These are phyloP conservation scores for Monosporozyma unispora DNA, from an alignment of 805 yeast species.

Conservation along the genomic window DNA sequence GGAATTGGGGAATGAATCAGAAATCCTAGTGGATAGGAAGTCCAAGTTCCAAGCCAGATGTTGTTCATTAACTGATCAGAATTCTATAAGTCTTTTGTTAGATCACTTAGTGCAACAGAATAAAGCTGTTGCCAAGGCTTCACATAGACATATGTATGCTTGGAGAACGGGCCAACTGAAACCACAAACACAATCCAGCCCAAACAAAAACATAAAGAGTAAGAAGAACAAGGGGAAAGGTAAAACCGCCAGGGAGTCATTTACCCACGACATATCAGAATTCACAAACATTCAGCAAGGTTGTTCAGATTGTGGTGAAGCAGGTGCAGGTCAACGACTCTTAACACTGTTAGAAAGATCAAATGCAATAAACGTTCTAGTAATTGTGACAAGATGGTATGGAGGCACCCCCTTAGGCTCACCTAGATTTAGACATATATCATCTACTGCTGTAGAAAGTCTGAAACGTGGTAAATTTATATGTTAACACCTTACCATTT, in stretches of 20 bases:
- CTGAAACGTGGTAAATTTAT: conserved; percentile 33
- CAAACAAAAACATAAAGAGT: conserved; percentile 1
- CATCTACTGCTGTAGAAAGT: conserved; percentile 46
- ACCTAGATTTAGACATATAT: conserved; percentile 59
- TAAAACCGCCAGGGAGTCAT: no score
- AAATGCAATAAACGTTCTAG: conserved; percentile 43
- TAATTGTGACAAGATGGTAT: conserved; percentile 74
- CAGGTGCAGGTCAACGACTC: conserved; percentile 60
- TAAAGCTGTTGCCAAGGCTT: conserved; percentile 45
- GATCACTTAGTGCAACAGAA: conserved; percentile 36
- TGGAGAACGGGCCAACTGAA: conserved; percentile 44
- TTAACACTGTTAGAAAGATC: conserved; percentile 45
- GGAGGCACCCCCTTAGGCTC: conserved; percentile 73
- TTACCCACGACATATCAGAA: not conserved
- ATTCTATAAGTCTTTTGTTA: conserved; percentile 38
- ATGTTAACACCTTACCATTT: no score
- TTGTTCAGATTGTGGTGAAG: conserved; percentile 60
- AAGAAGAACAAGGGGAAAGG: conserved; percentile 7
- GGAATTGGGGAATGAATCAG: conserved; percentile 35
- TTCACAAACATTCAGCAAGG: conserved; percentile 42
- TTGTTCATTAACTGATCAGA: conserved; percentile 31
- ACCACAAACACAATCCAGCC: not conserved
- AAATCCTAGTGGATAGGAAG: conserved; percentile 39
- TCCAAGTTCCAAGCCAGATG: conserved; percentile 64
- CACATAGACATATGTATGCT: conserved; percentile 68